These are phyloP conservation scores for Phallus indusiatus DNA, from an alignment of 768 basidiomycete species.

Conservation along the genomic window DNA sequence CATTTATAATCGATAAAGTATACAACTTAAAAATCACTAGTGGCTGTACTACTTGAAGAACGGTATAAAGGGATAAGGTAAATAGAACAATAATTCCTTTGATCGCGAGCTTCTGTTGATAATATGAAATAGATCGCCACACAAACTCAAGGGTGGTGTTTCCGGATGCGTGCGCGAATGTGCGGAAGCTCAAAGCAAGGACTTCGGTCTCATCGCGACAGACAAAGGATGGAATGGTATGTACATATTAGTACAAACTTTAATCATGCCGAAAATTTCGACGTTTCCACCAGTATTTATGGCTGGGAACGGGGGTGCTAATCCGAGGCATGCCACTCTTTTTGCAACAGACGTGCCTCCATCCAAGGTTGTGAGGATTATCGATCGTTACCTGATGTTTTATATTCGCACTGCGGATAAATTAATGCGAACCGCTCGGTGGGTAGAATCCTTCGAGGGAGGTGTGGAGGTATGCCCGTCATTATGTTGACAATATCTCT, in stretches of 20 bases:
- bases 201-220: constrained; percentile 70
- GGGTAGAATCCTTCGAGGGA: constrained; percentile 63
- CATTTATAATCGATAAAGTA: neutral
- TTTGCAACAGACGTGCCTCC: constrained; percentile 62
- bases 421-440: constrained; percentile 62
- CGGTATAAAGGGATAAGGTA: constrained; percentile 52
- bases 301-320: constrained; percentile 59
- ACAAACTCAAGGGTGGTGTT: constrained; percentile 71
- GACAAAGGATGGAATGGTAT: constrained; percentile 71
- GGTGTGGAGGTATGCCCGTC: constrained; percentile 41
- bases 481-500: neutral
- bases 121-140: constrained; percentile 37
- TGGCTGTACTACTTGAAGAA: constrained; percentile 63
- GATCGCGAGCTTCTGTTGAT: neutral
- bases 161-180: constrained; percentile 69
- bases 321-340: constrained; percentile 47
- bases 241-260: constrained; percentile 10
- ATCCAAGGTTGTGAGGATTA: constrained; percentile 46
- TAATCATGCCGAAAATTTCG: neutral
- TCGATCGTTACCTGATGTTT: constrained; percentile 57
- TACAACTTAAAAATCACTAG: constrained; percentile 15
- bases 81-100: neutral
- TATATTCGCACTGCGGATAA: constrained; percentile 70
- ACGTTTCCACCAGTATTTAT: constrained; percentile 38
- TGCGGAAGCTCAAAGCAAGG: constrained; percentile 66